Evolutionary conservation across 164 flowering plant genomes (phyloP), one percentile per base, ranked within the genome.

Genomic region (Litsea cubeba): DNA sequence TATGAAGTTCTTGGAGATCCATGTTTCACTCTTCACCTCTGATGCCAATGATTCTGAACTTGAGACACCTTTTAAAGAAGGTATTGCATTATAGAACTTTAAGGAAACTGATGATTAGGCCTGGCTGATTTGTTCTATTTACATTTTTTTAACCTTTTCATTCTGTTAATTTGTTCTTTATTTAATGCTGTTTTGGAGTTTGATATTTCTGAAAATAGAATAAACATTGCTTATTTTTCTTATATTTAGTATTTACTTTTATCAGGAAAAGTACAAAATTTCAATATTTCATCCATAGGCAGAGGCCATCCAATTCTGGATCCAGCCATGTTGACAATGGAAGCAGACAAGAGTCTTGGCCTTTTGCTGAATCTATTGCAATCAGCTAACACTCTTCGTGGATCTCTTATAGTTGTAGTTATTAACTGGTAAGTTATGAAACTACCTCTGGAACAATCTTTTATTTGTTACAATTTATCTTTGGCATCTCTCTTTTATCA

Each of bases 1-100:
- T 3, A 57, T 95, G 80, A 95, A 95, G 71, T 95, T 95, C 83
- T 75, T 95, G 87, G 99, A 95, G 82, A 89, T 82, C 5, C 84
- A 71, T 78, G 79, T 90, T 68, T 73, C 92, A 68, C 83, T 83
- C 71, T 91, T 90, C 80, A 87, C 95, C 3, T 74, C 90, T 65
- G 97, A 91, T 50, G 72, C 81, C 32, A 75, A 71, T 79, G 88
- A 86, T 74, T 75, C 78, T 20, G 60, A 54, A 54, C 60, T 15
- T 69, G 89, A 86, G 69, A 83, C 80, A 24, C 72, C 76, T 70
- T 24, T 32, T 2, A 72, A 72, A 63, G 90, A 87, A 88, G 98
- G 98, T 95, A 90, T 63, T 71, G 23, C 74, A 15, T 24, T 73
- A 28, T 18, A 40, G 46, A 28, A 40, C 65, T 18, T 24, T 71